Conservation (phyloP, 2,329 filamentous ascomycete species). For the Hymenoscyphus scutula region DNA sequence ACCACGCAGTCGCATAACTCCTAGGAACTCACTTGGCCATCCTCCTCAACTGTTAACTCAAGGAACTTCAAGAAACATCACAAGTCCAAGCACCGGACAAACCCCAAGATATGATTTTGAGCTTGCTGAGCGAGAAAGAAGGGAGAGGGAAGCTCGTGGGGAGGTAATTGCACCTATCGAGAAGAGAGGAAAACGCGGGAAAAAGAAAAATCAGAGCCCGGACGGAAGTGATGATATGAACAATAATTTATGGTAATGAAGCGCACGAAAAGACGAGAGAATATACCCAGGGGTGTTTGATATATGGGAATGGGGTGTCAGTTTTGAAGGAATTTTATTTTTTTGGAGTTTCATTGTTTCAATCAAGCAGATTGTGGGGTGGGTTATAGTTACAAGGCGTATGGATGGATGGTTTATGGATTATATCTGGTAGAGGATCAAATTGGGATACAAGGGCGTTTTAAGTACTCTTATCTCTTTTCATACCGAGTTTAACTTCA, state of each 20-base stretch:
- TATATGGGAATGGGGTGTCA: not conserved
- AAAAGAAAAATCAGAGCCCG: constrained; percentile 12
- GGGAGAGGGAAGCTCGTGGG: constrained; percentile 10
- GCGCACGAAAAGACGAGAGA: not conserved
- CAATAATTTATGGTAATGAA: constrained; percentile 18
- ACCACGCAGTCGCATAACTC: not conserved
- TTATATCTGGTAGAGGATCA: not conserved
- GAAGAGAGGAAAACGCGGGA: constrained; percentile 4
- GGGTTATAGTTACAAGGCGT: not conserved
- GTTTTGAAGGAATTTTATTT: not conserved
- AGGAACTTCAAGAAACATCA: constrained; percentile 10
- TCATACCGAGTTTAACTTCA: not conserved
- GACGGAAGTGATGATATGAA: constrained; percentile 25
- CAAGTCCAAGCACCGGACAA: constrained; percentile 5
- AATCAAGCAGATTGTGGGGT: not conserved
- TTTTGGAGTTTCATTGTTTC: not conserved
- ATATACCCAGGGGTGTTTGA: constrained; percentile 4
- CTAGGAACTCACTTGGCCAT: not conserved
- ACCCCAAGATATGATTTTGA: constrained; percentile 20
- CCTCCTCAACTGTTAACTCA: constrained; percentile 3
- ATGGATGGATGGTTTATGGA: not conserved
- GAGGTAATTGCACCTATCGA: not conserved
- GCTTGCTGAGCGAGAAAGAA: constrained; percentile 15
- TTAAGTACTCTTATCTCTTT: not conserved
- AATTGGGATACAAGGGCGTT: not conserved